phyloP scores from a whole-genome alignment of 1,284 basidiomycete genomes.

The Leucoagaricus sp. region DNA sequence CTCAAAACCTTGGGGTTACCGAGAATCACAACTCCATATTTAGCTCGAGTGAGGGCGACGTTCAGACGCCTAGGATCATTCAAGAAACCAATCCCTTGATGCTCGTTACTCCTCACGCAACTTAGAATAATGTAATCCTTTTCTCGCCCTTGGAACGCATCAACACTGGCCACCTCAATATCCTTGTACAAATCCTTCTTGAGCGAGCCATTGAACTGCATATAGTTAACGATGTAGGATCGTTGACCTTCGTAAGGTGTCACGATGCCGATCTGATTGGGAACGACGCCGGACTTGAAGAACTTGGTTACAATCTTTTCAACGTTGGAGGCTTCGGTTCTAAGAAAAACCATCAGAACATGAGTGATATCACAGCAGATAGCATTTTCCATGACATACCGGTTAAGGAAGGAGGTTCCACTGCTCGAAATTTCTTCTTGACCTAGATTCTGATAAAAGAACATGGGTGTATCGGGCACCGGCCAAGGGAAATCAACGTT shows the following conservation, averaged over 20 bases:
- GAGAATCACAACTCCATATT: constrained; percentile 97
- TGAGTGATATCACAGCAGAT: constrained; percentile 16
- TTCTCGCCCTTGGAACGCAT: constrained; percentile 99
- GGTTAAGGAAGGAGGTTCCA: constrained; percentile 97
- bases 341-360: constrained; percentile 32
- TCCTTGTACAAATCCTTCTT: constrained; percentile 99
- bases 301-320: constrained; percentile 99
- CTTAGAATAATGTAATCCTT: constrained; percentile 99
- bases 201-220: constrained; percentile 98
- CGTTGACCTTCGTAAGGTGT: constrained; percentile 99
- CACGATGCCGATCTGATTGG: constrained; percentile 95
- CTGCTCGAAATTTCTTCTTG: constrained; percentile 99
- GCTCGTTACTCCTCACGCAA: constrained; percentile 99
- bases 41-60: constrained; percentile 95
- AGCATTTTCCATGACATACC: constrained; percentile 41
- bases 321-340: constrained; percentile 98
- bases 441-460: constrained; percentile 99
- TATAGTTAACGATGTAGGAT: constrained; percentile 98
- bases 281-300: constrained; percentile 98
- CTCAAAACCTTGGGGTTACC: constrained; percentile 99
- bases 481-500: constrained; percentile 99
- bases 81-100: constrained; percentile 99
- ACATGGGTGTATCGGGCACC: constrained; percentile 97
- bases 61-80: constrained; percentile 97
- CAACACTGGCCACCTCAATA: constrained; percentile 98